Conservation (phyloP, 73 alveolate genomes). For the Tetrahymena elliotti region DNA sequence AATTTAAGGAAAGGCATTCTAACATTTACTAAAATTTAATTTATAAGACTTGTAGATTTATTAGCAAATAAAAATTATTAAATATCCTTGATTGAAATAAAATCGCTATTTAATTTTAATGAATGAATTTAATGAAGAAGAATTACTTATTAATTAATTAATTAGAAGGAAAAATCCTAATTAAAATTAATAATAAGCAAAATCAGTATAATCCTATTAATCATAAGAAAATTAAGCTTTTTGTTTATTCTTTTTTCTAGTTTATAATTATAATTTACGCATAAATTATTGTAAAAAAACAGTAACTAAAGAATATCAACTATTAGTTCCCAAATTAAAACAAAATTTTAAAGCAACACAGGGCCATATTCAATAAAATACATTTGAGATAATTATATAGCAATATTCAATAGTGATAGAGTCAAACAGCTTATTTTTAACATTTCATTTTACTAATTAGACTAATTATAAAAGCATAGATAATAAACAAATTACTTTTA, state of each 20-base stretch:
- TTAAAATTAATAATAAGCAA: too few species aligned
- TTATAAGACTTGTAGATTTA: not conserved
- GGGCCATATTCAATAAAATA: not conserved
- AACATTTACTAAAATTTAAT: too few species aligned
- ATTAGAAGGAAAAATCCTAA: not conserved
- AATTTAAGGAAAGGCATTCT: too few species aligned
- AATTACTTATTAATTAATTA: too few species aligned
- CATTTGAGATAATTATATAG: not conserved
- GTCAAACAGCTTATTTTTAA: not conserved
- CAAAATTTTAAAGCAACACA: too few species aligned
- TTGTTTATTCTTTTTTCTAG: not conserved
- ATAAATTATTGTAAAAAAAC: not conserved
- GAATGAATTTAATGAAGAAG: not conserved
- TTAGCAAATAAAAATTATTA: too few species aligned
- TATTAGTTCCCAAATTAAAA: not conserved
- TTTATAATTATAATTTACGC: not conserved
- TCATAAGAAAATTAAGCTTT: not conserved
- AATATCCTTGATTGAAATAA: not conserved
- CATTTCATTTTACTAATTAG: not conserved
- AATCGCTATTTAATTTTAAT: not conserved
- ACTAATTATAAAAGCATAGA: not conserved
- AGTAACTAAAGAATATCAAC: not conserved
- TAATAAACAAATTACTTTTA: not conserved
- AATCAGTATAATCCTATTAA: not conserved
- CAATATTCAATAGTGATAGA: not conserved